These are phyloP conservation scores for Goffeauzyma gilvescens DNA, from an alignment of 768 basidiomycete species.

Conservation along the genomic window DNA sequence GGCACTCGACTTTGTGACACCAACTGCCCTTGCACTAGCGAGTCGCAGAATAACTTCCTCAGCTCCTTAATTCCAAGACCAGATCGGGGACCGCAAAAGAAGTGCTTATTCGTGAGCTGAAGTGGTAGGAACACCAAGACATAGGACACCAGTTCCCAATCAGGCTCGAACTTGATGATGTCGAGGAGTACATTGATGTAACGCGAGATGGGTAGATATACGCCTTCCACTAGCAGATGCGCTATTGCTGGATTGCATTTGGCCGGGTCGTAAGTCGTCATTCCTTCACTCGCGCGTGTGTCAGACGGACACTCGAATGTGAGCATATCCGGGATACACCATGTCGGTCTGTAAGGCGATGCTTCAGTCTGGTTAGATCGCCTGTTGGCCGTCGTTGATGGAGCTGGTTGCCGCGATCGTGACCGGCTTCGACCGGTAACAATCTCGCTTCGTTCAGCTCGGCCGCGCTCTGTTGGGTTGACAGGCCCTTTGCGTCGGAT, in stretches of 20 bases:
- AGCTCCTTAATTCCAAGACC: slow-evolving; percentile 46
- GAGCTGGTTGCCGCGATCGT: slow-evolving; percentile 22
- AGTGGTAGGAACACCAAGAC: slow-evolving; percentile 73
- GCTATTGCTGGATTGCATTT: no score
- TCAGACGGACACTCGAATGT: slow-evolving; percentile 24
- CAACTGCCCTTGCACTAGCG: slow-evolving; percentile 44
- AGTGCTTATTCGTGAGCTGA: slow-evolving; percentile 84
- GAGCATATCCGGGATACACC: slow-evolving; percentile 24
- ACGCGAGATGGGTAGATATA: slow-evolving; percentile 49
- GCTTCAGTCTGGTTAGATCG: no score
- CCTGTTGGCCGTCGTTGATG: slow-evolving; percentile 1
- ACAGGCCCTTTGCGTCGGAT: no score
- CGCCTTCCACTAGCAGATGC: slow-evolving; percentile 22
- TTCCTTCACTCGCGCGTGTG: slow-evolving; percentile 39
- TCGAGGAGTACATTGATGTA: slow-evolving; percentile 48
- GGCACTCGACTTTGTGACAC: slow-evolving; percentile 35
- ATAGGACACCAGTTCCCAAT: slow-evolving; percentile 88
- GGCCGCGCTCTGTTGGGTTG: slow-evolving; percentile 17
- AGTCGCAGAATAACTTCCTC: slow-evolving; percentile 48
- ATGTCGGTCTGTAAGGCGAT: slow-evolving; percentile 41
- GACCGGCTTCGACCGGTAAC: slow-evolving; percentile 24
- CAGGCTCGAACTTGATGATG: slow-evolving; percentile 54
- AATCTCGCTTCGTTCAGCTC: slow-evolving; percentile 13
- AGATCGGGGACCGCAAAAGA: slow-evolving; percentile 78
- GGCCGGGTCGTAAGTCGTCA: slow-evolving; percentile 33